Conservation (phyloP, 257 asterid species). For the Salvia rosmarinus region DNA sequence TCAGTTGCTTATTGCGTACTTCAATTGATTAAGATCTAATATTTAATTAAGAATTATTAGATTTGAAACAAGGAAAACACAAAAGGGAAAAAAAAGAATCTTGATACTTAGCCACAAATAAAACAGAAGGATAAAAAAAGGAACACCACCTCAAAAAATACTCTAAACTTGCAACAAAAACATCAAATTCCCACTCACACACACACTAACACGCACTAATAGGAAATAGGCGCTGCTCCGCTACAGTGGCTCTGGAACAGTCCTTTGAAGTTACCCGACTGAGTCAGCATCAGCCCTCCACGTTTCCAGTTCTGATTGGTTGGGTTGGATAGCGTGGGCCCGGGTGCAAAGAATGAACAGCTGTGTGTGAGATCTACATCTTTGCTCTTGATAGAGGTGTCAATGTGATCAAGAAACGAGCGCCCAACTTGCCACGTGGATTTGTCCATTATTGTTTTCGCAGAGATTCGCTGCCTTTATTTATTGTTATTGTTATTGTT, state of each 20-base stretch:
- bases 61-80: too few species aligned
- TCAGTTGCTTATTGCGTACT: too few species aligned
- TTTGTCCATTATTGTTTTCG: neutral
- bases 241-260: conserved; percentile 31
- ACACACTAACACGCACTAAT: conserved; percentile 30
- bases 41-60: too few species aligned
- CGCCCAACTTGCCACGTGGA: conserved; percentile 49
- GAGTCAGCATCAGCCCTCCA: conserved; percentile 29
- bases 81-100: conserved; percentile 16
- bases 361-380: conserved; percentile 44
- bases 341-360: conserved; percentile 27
- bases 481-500: conserved; percentile 18
- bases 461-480: conserved; percentile 27
- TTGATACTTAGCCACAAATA: conserved; percentile 24
- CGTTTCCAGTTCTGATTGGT: conserved; percentile 31
- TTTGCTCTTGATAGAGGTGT: conserved; percentile 25
- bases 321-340: conserved; percentile 40
- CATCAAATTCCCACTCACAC: conserved; percentile 30
- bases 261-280: conserved; percentile 23
- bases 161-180: conserved; percentile 4
- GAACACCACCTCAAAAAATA: conserved; percentile 23
- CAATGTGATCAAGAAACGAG: conserved; percentile 43
- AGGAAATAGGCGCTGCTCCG: neutral
- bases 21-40: too few species aligned
- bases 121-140: neutral